Evolutionary conservation across 441 rosid genomes (phyloP), one percentile per base, ranked within the genome.

Genomic region (Syzygium syzygioides): DNA sequence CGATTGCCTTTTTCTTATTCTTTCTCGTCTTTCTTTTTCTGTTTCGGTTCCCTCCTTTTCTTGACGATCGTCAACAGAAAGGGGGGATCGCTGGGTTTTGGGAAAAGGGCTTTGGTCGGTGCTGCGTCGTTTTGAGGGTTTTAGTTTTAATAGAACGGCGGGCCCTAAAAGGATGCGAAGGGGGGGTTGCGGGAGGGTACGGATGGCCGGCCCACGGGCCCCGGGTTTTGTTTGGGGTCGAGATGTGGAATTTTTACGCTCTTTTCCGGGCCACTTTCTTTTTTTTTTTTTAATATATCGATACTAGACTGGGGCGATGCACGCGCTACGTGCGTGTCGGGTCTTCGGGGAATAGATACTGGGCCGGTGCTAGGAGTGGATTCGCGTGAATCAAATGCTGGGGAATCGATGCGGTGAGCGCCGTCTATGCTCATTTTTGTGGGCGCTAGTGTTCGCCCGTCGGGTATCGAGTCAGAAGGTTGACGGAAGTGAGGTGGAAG

Each of bases 381-480:
- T 0, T 9, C 6, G 14, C 6, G 14, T 17, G 80, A 37, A 37
- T 71, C 1, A 10, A 37, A 71, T 15, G 14, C 15, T 3, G 9
- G 5, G 80, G 17, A 37, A 71, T 37, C 7, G 2, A 17, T 2
- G 7, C 26, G 5, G 4, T 2, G 26, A 20, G 14, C 26, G 15
- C 26, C 7, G 13, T 28, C 11, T 23, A 20, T 37, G 5, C 28
- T 34, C 8, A 6, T 68, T 10, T 6, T 12, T 8, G 48, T 3
- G 8, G 2, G 0, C 2, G 1, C 25, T 2, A 26, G 48, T 20
- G 15, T 37, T 20, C 28, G 0, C 28, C 4, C 6, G 5, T 2
- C 4, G 17, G 37, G 6, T 20, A 2, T 18, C 15, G 50, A 37
- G 80, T 71, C 9, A 4, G 19, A 37, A 23, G 4, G 50, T 25